Percentiles rank a stretch among this genome's conserved stretches.
Conservation (phyloP, 169 alveolate genomes). For the Plasmodium sp. region DNA sequence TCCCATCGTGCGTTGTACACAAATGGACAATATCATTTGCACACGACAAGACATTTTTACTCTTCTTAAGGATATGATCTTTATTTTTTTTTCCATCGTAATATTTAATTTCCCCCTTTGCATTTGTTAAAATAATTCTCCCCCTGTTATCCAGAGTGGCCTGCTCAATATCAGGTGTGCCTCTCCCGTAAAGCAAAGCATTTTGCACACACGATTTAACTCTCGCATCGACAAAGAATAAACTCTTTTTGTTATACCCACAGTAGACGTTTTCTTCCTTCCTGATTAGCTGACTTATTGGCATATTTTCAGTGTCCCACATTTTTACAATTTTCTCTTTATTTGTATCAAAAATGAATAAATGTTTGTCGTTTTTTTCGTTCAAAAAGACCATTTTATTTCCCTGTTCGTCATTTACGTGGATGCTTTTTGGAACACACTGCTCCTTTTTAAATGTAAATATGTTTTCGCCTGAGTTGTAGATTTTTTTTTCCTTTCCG, state of each 20-base stretch:
- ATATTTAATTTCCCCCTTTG: slow-evolving; percentile 52
- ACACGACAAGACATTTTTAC: slow-evolving; percentile 24
- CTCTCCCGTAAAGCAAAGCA: slow-evolving; percentile 23
- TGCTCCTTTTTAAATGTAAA: slow-evolving; percentile 33
- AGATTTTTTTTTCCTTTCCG: slow-evolving; percentile 31
- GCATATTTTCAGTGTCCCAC: slow-evolving; percentile 42
- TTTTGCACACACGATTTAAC: slow-evolving; percentile 41
- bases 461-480: background rate
- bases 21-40: slow-evolving; percentile 58
- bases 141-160: slow-evolving; percentile 63
- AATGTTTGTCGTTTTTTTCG: slow-evolving; percentile 42
- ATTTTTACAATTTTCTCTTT: slow-evolving; percentile 19
- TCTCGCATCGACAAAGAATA: slow-evolving; percentile 46
- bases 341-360: slow-evolving; percentile 50
- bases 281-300: slow-evolving; percentile 12
- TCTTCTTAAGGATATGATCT: slow-evolving; percentile 20
- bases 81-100: slow-evolving; percentile 67
- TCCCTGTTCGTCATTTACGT: slow-evolving; percentile 44
- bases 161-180: slow-evolving; percentile 37
- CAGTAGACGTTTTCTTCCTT: slow-evolving; percentile 50
- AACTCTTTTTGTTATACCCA: slow-evolving; percentile 31
- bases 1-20: slow-evolving; percentile 18
- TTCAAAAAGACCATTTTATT: slow-evolving; percentile 7
- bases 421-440: slow-evolving; percentile 43
- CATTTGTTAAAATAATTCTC: slow-evolving; percentile 12